Conservation (phyloP, 345 rosid genomes). For the Linum trigynum region DNA sequence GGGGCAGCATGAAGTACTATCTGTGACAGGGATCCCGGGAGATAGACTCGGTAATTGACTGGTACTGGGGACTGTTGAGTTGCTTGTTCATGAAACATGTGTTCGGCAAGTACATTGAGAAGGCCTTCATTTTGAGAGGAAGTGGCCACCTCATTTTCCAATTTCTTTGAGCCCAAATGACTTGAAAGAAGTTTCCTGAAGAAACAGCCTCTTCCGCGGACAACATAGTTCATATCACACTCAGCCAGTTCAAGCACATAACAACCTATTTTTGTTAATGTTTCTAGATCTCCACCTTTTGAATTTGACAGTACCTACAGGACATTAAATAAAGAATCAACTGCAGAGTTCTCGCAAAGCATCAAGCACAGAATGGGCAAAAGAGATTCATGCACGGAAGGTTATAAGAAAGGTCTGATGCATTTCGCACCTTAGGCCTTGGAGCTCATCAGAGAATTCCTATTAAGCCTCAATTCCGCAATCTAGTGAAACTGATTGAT, state of each 20-base stretch:
- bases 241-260: conserved; percentile 86
- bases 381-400: conserved; percentile 6
- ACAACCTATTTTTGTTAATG: conserved; percentile 39
- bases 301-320: conserved; percentile 50
- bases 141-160: conserved; percentile 28
- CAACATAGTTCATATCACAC: conserved; percentile 71
- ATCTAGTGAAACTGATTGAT: neutral
- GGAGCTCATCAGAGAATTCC: neutral
- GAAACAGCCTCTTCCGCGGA: conserved; percentile 87
- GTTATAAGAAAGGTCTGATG: neutral
- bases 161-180: conserved; percentile 31
- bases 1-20: conserved; percentile 99
- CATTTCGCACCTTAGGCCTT: neutral
- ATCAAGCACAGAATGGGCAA: conserved; percentile 9
- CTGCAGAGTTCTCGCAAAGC: conserved; percentile 9
- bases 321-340: conserved; percentile 11
- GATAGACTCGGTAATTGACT: conserved; percentile 56
- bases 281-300: conserved; percentile 41
- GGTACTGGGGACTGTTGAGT: conserved; percentile 33
- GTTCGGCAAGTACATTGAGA: conserved; percentile 38
- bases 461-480: neutral
- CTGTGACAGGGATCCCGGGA: conserved; percentile 94
- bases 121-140: conserved; percentile 29
- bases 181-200: conserved; percentile 44
- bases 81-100: conserved; percentile 45